Evolutionary conservation across 345 rosid species (phyloP).

Genomic region (Gossypium arboreum): DNA sequence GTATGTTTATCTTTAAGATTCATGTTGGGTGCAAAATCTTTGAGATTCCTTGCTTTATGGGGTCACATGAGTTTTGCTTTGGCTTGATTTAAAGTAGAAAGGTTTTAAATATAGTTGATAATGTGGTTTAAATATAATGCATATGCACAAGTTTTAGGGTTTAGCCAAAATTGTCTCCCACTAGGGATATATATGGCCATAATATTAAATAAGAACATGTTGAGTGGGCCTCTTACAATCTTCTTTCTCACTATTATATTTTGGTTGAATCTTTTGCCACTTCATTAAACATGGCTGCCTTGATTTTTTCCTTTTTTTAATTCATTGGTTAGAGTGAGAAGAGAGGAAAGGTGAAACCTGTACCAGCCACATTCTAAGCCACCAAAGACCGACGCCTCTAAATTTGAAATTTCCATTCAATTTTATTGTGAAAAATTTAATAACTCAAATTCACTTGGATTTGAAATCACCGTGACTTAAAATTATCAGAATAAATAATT

Average conservation of each 20-base stretch:
- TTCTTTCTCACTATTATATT: neutral
- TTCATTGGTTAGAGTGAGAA: neutral
- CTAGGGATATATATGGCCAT: conserved; percentile 2
- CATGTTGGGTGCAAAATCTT: conserved; percentile 40
- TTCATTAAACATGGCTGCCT: neutral
- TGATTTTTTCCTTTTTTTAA: neutral
- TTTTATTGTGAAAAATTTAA: too few relatives aligned
- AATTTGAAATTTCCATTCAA: too few relatives aligned
- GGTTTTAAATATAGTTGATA: neutral
- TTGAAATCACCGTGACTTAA: too few relatives aligned
- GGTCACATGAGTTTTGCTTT: conserved; percentile 20
- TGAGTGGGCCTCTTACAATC: neutral
- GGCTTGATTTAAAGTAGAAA: neutral
- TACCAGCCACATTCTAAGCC: neutral
- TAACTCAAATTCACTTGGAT: too few relatives aligned
- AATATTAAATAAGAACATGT: conserved; percentile 5
- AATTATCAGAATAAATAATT: too few relatives aligned
- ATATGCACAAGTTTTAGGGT: neutral
- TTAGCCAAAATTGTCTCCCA: conserved; percentile 5
- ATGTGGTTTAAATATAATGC: neutral
- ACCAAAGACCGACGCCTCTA: too few relatives aligned
- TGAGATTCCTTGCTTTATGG: conserved; percentile 36
- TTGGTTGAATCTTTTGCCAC: neutral
- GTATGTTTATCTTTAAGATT: conserved; percentile 24
- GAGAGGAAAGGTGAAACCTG: neutral